These are phyloP conservation scores for Syzygium jambos DNA, from an alignment of 345 rosid species.

Conservation along the genomic window DNA sequence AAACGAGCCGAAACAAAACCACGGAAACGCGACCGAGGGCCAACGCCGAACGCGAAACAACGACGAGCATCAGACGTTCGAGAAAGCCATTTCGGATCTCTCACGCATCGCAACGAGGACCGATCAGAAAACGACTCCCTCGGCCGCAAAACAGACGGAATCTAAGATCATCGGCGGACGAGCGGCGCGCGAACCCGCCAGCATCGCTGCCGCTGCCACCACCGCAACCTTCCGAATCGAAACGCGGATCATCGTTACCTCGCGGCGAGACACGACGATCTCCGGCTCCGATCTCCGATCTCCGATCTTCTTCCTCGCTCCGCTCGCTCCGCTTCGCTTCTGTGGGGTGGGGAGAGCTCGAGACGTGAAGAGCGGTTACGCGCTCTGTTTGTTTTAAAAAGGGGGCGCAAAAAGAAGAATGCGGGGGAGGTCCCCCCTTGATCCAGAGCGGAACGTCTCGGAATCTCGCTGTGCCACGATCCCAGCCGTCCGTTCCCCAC, in stretches of 20 bases:
- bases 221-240: background rate
- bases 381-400: conserved; percentile 34
- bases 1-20: background rate
- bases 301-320: background rate
- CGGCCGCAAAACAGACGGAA: background rate
- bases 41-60: background rate
- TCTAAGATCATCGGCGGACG: background rate
- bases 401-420: background rate
- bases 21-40: background rate
- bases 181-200: background rate
- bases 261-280: background rate
- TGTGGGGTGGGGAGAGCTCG: background rate
- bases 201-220: background rate
- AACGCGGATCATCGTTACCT: background rate
- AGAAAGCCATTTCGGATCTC: background rate
- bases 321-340: background rate
- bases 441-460: conserved; percentile 30
- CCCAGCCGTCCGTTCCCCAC: conserved; percentile 26
- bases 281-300: background rate
- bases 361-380: conserved; percentile 7
- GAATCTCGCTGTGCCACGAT: conserved; percentile 13
- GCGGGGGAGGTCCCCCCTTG: background rate
- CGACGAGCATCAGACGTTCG: background rate
- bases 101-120: background rate
- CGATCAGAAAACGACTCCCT: background rate